Evolutionary conservation across 1,284 basidiomycete genomes (phyloP), one percentile per base, ranked within the genome.

Genomic region (Leccinum pachyderme): DNA sequence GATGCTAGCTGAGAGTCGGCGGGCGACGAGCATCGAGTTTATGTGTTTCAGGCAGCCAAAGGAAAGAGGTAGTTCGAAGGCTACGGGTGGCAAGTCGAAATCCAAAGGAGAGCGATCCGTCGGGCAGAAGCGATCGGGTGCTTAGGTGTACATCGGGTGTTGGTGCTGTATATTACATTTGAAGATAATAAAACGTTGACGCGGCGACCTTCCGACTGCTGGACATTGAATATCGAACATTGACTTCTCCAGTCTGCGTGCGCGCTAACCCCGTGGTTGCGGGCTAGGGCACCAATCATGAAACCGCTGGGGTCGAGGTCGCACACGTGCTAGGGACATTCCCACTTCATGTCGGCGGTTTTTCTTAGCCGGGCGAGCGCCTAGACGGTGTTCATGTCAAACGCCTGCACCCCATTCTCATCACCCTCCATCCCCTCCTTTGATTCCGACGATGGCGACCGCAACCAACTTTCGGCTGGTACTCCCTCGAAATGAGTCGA

Each of bases 21-120:
- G 93, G 52, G 89, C 93, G 44, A 98, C 96, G 2, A 93, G 92
- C 5, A 87, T 98, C 55, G 94, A 98, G 70, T 99, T 98, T 63
- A 74, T 98, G 67, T 99, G 97, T 74, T 92, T 92, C 77, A 80
- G 86, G 60, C 82, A 81, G 66, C 81, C 83, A 12, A 88, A 86
- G 71, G 71, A 72, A 47, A 74, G 71, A 50, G 51, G 54, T 49
- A 58, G 50, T 15, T 53, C 56, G 1, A 67, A 59, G 28, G 33
- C 46, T 45, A 49, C 58, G 45, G 39, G 51, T 27, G 56, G 54
- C 5, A 68, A 61, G 52, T 52, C 57, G 25, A 70, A 44, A 22
- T 45, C 52, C 2, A 68, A 54, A 39, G 69, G 59, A 5, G 64
- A 69, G 2, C 69, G 65, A 46, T 50, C 63, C 32, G 48, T 56